Conservation (phyloP, 2,329 filamentous ascomycete species). For the Lecanicillium sp. region DNA sequence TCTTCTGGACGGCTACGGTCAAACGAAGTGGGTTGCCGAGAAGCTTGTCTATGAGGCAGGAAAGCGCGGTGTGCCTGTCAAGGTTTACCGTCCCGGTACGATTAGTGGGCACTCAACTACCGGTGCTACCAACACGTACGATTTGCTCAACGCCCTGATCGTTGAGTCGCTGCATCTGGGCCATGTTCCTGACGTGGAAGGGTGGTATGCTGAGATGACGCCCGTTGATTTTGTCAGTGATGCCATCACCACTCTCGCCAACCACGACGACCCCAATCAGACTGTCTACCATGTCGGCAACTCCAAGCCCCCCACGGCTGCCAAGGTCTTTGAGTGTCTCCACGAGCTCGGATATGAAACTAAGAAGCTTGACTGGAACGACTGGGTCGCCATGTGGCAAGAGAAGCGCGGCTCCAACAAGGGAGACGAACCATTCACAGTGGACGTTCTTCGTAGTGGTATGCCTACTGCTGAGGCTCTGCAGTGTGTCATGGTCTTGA, state of each 20-base stretch:
- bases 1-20: slow-evolving; percentile 67
- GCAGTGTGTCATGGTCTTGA: slow-evolving; percentile 64
- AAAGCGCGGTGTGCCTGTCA: slow-evolving; percentile 61
- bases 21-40: slow-evolving; percentile 78
- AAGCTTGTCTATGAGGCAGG: slow-evolving; percentile 66
- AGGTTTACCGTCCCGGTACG: slow-evolving; percentile 67
- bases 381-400: slow-evolving; percentile 70
- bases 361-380: slow-evolving; percentile 58
- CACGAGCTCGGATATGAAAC: slow-evolving; percentile 65
- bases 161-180: slow-evolving; percentile 73
- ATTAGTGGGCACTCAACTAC: slow-evolving; percentile 72
- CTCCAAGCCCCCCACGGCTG: slow-evolving; percentile 61
- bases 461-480: slow-evolving; percentile 73
- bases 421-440: slow-evolving; percentile 67
- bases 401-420: slow-evolving; percentile 60
- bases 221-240: slow-evolving; percentile 76
- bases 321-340: slow-evolving; percentile 58
- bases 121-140: slow-evolving; percentile 71
- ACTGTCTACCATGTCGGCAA: slow-evolving; percentile 70
- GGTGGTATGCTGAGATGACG: slow-evolving; percentile 79
- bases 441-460: slow-evolving; percentile 72
- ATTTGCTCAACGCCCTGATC: slow-evolving; percentile 68
- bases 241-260: slow-evolving; percentile 64
- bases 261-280: slow-evolving; percentile 56
- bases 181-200: slow-evolving; percentile 61